phyloP scores from a whole-genome alignment of 1,284 basidiomycete species.

The Trametes versicolor region DNA sequence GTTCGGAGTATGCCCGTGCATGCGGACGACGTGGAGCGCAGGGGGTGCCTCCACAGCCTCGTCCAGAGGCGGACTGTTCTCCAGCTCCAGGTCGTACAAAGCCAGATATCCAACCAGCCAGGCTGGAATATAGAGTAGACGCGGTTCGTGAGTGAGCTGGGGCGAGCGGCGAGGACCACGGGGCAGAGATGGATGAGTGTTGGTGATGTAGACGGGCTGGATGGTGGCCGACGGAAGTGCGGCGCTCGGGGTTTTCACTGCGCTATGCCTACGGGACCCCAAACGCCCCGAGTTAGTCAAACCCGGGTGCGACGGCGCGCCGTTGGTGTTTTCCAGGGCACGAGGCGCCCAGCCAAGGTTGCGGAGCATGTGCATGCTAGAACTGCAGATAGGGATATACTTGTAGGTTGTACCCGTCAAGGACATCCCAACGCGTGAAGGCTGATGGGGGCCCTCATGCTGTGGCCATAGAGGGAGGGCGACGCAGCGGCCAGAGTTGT shows the following conservation, averaged over 20 bases:
- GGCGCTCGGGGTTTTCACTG: neutral
- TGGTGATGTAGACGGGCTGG: neutral
- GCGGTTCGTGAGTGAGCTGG: neutral
- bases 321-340: neutral
- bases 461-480: constrained; percentile 6
- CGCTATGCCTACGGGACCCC: too few relatives aligned
- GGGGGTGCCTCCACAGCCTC: neutral
- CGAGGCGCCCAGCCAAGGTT: constrained; percentile 2
- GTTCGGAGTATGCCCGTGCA: neutral
- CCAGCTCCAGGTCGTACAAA: neutral
- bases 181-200: neutral
- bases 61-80: neutral
- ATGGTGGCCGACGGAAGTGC: neutral
- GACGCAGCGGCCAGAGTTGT: neutral
- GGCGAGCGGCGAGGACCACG: neutral
- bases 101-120: neutral
- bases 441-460: neutral
- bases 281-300: too few relatives aligned
- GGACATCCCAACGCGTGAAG: neutral
- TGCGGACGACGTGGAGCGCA: neutral
- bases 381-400: neutral
- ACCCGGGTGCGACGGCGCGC: neutral
- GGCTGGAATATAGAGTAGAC: neutral
- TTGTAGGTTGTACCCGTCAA: neutral
- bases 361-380: neutral